Percentiles rank a stretch among this genome's conserved stretches.
These are phyloP conservation scores for Blastocystis sp. DNA, from an alignment of 352 stramenopile species.

Conservation along the genomic window DNA sequence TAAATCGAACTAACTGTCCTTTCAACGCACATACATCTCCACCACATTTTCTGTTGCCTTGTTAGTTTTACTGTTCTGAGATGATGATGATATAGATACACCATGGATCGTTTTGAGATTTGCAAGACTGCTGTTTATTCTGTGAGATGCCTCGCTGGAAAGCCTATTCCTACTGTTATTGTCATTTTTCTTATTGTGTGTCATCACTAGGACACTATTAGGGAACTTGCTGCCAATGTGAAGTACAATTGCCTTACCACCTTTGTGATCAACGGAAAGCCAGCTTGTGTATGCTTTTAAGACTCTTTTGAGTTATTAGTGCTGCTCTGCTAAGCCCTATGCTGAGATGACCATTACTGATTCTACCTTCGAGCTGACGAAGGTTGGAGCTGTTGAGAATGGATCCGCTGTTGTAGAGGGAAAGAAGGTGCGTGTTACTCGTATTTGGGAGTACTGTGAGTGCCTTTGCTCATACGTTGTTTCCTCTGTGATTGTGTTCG, in stretches of 20 bases:
- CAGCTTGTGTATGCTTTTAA: slow-evolving; percentile 8
- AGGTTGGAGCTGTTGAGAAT: slow-evolving; percentile 32
- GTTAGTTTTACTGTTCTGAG: background rate
- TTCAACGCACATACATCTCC: too few species aligned
- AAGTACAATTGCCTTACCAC: slow-evolving; percentile 45
- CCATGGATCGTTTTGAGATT: slow-evolving; percentile 9
- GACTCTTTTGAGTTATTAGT: background rate
- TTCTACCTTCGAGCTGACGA: slow-evolving; percentile 15
- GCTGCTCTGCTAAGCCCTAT: slow-evolving; percentile 6
- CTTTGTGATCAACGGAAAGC: slow-evolving; percentile 61
- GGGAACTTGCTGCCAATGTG: background rate
- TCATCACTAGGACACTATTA: slow-evolving; percentile 30
- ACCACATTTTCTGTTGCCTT: too few species aligned
- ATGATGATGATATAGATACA: background rate
- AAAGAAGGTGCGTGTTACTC: slow-evolving; percentile 53
- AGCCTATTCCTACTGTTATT: slow-evolving; percentile 14
- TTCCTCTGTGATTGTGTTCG: background rate
- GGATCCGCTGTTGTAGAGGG: slow-evolving; percentile 10
- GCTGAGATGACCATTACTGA: slow-evolving; percentile 35
- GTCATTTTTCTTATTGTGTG: background rate
- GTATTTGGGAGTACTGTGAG: slow-evolving; percentile 50
- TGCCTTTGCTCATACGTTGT: slow-evolving; percentile 8
- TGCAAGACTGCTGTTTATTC: slow-evolving; percentile 52
- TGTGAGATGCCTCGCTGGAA: background rate
- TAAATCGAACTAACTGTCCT: too few species aligned